Conservation (phyloP, 306 rosid species). For the Pueraria montana region DNA sequence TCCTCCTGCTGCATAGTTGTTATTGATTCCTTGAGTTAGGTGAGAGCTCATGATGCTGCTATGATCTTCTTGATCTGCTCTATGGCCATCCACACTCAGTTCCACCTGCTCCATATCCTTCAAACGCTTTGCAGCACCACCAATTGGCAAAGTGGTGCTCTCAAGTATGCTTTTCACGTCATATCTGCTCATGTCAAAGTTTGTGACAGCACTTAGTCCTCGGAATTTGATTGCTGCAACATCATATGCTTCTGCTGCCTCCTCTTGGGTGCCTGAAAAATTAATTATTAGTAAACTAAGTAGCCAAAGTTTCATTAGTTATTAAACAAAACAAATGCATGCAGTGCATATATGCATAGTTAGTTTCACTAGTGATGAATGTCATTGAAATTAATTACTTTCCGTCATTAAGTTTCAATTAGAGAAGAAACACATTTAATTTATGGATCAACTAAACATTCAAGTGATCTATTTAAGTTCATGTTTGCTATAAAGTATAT, state of each 20-base stretch:
- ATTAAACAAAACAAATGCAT: neutral
- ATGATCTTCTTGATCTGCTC: constrained; percentile 41
- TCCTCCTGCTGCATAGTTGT: constrained; percentile 21
- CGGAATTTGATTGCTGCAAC: constrained; percentile 94
- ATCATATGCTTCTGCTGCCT: constrained; percentile 97
- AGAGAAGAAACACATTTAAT: neutral
- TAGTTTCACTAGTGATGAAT: neutral
- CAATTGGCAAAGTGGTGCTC: constrained; percentile 80
- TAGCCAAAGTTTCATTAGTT: neutral
- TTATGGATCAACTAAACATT: neutral
- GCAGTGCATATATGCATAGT: neutral
- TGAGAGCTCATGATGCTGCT: constrained; percentile 45
- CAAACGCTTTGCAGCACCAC: constrained; percentile 82
- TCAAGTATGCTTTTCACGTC: constrained; percentile 89
- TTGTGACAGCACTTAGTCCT: constrained; percentile 93
- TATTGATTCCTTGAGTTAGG: constrained; percentile 49
- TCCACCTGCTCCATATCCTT: constrained; percentile 71
- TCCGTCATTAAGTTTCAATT: no score
- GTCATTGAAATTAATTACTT: neutral
- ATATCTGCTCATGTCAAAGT: constrained; percentile 91
- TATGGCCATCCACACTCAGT: constrained; percentile 41
- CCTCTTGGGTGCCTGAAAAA: constrained; percentile 86
- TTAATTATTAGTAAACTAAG: neutral
- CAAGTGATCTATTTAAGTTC: neutral
- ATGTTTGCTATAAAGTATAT: neutral